A percentile compares a stretch with the other conserved stretches of the same genome.
Evolutionary conservation across 306 rosid species (phyloP).

Genomic region (Quercus berberidifolia): DNA sequence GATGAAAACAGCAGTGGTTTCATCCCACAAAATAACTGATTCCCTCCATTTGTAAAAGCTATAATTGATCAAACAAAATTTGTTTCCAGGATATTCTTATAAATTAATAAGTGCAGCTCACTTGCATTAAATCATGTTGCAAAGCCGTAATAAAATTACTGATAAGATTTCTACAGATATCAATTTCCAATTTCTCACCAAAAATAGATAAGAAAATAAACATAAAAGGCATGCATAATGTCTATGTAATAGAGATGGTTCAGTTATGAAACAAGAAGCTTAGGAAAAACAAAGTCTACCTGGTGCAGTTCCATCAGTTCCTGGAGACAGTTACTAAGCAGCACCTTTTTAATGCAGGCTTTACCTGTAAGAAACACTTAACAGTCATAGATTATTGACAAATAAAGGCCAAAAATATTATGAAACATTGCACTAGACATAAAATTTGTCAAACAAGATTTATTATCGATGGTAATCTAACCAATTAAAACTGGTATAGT

Average conservation of each 20-base stretch:
- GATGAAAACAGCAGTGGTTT: neutral
- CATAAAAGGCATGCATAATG: neutral
- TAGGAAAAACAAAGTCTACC: conserved; percentile 41
- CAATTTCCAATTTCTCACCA: neutral
- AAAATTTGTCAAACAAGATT: neutral
- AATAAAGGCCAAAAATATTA: conserved; percentile 1
- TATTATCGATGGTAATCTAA: neutral
- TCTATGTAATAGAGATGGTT: neutral
- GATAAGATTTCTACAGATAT: neutral
- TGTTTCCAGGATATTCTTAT: neutral
- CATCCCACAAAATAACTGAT: neutral
- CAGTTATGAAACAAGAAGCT: neutral
- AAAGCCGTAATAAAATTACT: neutral
- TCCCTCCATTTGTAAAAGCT: neutral
- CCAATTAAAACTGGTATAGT: neutral
- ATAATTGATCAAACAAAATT: neutral
- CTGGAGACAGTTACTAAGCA: conserved; percentile 96
- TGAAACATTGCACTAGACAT: neutral
- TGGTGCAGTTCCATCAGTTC: conserved; percentile 99
- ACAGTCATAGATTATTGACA: neutral
- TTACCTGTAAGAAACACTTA: conserved; percentile 49
- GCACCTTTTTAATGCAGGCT: conserved; percentile 97
- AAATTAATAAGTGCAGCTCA: neutral
- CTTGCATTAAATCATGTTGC: neutral
- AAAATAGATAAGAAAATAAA: neutral